Percentiles rank a stretch among this genome's conserved stretches.
These are phyloP conservation scores for Didymella keratinophila DNA, from an alignment of 2,329 filamentous ascomycete genomes.

Conservation along the genomic window DNA sequence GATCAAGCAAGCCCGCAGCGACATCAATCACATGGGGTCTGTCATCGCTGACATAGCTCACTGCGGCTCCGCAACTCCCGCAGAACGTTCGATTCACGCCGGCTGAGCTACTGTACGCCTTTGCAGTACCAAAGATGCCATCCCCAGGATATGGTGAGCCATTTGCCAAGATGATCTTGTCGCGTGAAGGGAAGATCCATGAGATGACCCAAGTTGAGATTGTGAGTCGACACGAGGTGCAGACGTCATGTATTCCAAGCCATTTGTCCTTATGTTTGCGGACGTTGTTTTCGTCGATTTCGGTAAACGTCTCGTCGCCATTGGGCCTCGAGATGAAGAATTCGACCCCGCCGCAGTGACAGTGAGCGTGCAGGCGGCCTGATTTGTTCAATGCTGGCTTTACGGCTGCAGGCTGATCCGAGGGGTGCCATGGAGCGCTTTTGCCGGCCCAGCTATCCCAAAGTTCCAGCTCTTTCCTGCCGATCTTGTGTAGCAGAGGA, in stretches of 20 bases:
- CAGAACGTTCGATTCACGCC: constrained; percentile 69
- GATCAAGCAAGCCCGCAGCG: constrained; percentile 66
- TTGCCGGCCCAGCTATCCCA: constrained; percentile 31
- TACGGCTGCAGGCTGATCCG: background rate
- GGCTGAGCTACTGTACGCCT: constrained; percentile 62
- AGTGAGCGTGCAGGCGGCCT: constrained; percentile 54
- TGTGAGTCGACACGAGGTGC: constrained; percentile 66
- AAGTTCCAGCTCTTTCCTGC: constrained; percentile 33
- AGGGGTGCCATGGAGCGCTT: constrained; percentile 3
- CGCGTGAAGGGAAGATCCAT: constrained; percentile 74
- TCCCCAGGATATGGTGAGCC: constrained; percentile 49
- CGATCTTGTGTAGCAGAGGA: constrained; percentile 40
- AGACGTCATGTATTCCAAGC: constrained; percentile 58
- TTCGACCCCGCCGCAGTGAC: constrained; percentile 63
- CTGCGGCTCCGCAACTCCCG: constrained; percentile 66
- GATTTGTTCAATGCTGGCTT: background rate
- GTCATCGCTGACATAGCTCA: constrained; percentile 67
- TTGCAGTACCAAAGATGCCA: constrained; percentile 54
- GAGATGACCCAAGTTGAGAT: constrained; percentile 70
- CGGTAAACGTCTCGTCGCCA: constrained; percentile 48
- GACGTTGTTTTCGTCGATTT: constrained; percentile 15
- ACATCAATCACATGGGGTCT: constrained; percentile 54
- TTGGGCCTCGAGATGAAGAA: constrained; percentile 65
- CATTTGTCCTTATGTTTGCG: constrained; percentile 21
- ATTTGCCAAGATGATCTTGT: constrained; percentile 57